Evolutionary conservation across 2,329 filamentous ascomycete genomes (phyloP), one percentile per base, ranked within the genome.

Genomic region (Pestalotiopsis sp.): DNA sequence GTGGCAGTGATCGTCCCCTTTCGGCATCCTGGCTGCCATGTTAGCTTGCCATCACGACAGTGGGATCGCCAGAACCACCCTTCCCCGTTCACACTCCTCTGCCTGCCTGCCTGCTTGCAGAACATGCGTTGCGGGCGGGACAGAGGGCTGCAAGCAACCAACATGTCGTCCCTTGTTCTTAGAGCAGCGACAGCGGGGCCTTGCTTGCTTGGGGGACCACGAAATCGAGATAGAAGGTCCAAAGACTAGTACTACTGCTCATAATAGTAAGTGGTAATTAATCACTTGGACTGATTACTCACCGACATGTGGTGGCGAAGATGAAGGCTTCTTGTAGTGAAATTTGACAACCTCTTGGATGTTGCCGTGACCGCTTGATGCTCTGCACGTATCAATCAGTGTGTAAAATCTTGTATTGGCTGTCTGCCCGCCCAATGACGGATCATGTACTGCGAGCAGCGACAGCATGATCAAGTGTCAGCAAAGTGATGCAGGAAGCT

Each of bases 1-100:
- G 13, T 20, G 56, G 65, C 20, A 67, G 45, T 31, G 65, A 67
- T 67, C 65, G 27, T n/a, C 49, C 36, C 57, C 49, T 66, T 66
- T 66, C 13, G 61, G 61, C 23, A 31, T 59, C 57, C 57, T 27
- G 27, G 59, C n/a, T 64, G 61, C 23, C 23, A 31, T 20, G 23
- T 36, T 27, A 36, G 59, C n/a, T 64, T 64, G 20, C 38, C 25
- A 12, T 38, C 14, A 14, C 14, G 6, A 27, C 49, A 66, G 41
- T 52, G 65, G 65, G 65, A 67, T 67, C 65, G 56, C 39, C 65
- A 45, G 38, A 17, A 52, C 7, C 45, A 13, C 58, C 45, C 36
- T 45, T 11, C 20, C 25, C 38, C 39, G 36, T 49, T 52, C 38
- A 45, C 49, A 36, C 14, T 66, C 20, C 63, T 66, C 63, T 25